Base-by-base conservation (phyloP, 768 basidiomycete genomes). In the Imleria badia region DNA sequence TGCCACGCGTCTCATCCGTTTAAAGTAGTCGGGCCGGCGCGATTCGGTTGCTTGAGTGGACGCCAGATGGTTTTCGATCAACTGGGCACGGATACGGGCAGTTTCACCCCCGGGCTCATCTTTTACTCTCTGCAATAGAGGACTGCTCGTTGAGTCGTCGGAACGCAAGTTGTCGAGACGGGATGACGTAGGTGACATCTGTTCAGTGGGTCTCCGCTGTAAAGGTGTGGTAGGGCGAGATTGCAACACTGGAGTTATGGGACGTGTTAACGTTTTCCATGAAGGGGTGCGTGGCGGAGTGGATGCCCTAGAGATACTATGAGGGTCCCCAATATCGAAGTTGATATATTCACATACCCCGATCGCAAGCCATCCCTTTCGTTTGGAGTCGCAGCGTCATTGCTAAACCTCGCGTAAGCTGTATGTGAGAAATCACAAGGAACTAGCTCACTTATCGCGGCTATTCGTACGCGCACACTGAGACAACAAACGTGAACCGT, bases 1-100 rank as follows among this genome's bases (percentile, higher is more conserved):
- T 52, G 55, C 55, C 1, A 76, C 68, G 43, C 82, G 77, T 62
- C 82, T 84, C 29, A 74, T 63, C 26, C 89, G 81, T 64, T 81
- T 82, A 39, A 89, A 73, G 65, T 90, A 91, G 8, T 90, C 89
- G 2, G 88, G 88, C 36, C 87, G 78, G 14, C 81, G 82, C 34
- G 71, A 78, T 67, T 91, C 88, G 11, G 78, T 73, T 64, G 84
- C 82, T 49, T 76, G 77, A 30, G 77, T 63, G 30, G 79, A 78
- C 1, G 76, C 73, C 13, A 80, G 65, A 51, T 76, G 76, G 36
- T 80, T 81, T 58, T 83, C 78, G 15, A 77, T 68, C 62, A 79
- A 73, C 26, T 79, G 78, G 44, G 79, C 77, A 29, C 81, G 80
- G 45, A 88, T 82, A 36, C 82, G 79, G 48, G 81, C 78, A 66